Evolutionary conservation across 1,284 basidiomycete species (phyloP).

Genomic region (Puccinia triticina): DNA sequence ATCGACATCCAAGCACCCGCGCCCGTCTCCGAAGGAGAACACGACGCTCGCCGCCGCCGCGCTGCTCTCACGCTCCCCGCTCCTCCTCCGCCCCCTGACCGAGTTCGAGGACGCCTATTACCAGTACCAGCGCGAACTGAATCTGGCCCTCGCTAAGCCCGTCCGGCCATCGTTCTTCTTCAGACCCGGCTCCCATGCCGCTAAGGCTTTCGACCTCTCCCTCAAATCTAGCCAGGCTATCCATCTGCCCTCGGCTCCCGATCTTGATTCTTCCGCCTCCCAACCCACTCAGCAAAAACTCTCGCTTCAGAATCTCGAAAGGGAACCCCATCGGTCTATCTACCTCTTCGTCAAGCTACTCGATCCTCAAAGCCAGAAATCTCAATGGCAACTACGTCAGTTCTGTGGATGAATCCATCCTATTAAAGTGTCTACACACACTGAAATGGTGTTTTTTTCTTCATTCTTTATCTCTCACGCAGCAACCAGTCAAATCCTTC

Average conservation of each 20-base stretch:
- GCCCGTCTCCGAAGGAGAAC: not conserved
- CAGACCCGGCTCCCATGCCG: conserved; percentile 25
- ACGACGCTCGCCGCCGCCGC: not conserved
- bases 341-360: conserved; percentile 14
- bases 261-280: not conserved
- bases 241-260: not conserved
- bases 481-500: conserved; percentile 8
- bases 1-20: not conserved
- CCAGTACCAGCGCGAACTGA: conserved; percentile 24
- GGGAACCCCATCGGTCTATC: conserved; percentile 5
- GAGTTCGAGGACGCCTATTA: conserved; percentile 29
- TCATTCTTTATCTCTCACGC: not conserved
- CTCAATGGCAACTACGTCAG: conserved; percentile 38
- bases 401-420: not conserved
- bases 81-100: conserved; percentile 7
- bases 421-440: no score
- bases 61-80: conserved; percentile 24
- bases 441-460: not conserved
- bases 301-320: conserved; percentile 20
- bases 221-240: not conserved
- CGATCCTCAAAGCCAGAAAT: not conserved
- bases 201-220: conserved; percentile 27
- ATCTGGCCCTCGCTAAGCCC: not conserved
- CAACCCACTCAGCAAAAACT: not conserved
- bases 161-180: conserved; percentile 21